Evolutionary conservation across 2,329 filamentous ascomycete genomes (phyloP), one percentile per base, ranked within the genome.

Genomic region (Pseudogymnoascus sp.): DNA sequence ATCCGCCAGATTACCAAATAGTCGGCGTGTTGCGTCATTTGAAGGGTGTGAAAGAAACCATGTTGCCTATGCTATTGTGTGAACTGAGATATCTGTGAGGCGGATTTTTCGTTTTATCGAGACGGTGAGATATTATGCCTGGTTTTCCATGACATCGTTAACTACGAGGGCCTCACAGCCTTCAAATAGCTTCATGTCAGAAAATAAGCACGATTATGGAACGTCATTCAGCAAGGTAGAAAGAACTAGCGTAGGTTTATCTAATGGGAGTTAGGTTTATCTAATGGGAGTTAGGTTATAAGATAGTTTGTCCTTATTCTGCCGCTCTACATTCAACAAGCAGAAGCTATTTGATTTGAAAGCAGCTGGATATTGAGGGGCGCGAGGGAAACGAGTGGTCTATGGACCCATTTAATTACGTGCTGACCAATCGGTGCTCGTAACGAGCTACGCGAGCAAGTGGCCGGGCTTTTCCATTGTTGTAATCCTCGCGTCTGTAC

Each of bases 31-130:
- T 15, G 47, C 44, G 28, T 17, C 26, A 53, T 11, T 53, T 23
- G n/a, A n/a, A n/a, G n/a, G n/a, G n/a, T 40, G 83, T 87, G 77
- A 86, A 87, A 28, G 62, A 40, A 63, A 50, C 31, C 63, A 64
- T 64, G 19, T 50, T 63, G 47, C 5, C 44, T 21, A 35, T 60
- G 10, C 15, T 60, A 17, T 35, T 31, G 26, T 60, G 6, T 19
- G 31, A 35, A 2, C 21, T 38, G 9, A 19, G n/a, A 38, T 33
- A 35, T 60, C 21, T 28, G 21, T 50, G 2, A n/a, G 42, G n/a
- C 13, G 19, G 19, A 13, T 26, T 50, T 26, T 50, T 50, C 13
- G 21, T 9, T 26, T 50, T 21, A 13, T 50, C 44, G 21, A 50
- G 13, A 50, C 26, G 21, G 44, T 50, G 21, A 44, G 40, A 50